Conservation (phyloP, 1,284 basidiomycete genomes). For the Ganoderma resinaceum region DNA sequence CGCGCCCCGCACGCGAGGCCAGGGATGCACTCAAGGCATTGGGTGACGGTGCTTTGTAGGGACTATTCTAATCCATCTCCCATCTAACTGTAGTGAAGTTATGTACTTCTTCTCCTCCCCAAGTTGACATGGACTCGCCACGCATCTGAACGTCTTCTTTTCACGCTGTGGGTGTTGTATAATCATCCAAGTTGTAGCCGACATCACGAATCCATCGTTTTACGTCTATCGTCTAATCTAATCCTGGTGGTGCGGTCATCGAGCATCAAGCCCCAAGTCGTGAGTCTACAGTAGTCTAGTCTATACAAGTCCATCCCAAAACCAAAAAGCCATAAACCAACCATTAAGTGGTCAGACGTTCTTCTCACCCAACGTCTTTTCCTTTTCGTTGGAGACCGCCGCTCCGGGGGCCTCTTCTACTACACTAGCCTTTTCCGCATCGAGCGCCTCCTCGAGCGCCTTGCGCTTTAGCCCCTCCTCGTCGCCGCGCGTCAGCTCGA, state of each 20-base stretch:
- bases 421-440: slow-evolving; percentile 15
- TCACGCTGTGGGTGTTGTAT: slow-evolving; percentile 4
- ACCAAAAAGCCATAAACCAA: not conserved
- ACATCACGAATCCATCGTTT: slow-evolving; percentile 14
- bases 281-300: not conserved
- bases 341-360: not conserved
- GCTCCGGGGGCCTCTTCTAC: not conserved
- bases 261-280: not conserved
- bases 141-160: slow-evolving; percentile 3
- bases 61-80: slow-evolving; percentile 22
- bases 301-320: not conserved
- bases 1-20: slow-evolving; percentile 86
- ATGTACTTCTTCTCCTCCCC: not conserved
- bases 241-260: not conserved
- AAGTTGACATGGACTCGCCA: not conserved
- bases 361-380: not conserved
- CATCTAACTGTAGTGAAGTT: slow-evolving; percentile 5
- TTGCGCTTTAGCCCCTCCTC: slow-evolving; percentile 53
- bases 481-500: slow-evolving; percentile 62
- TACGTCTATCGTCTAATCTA: slow-evolving; percentile 9
- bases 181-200: slow-evolving; percentile 5
- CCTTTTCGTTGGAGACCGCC: not conserved
- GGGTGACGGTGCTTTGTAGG: slow-evolving; percentile 34
- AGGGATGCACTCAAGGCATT: slow-evolving; percentile 72
- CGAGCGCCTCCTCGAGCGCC: slow-evolving; percentile 32